phyloP scores from a whole-genome alignment of 208 protist species.

The Phytomonas serpens region DNA sequence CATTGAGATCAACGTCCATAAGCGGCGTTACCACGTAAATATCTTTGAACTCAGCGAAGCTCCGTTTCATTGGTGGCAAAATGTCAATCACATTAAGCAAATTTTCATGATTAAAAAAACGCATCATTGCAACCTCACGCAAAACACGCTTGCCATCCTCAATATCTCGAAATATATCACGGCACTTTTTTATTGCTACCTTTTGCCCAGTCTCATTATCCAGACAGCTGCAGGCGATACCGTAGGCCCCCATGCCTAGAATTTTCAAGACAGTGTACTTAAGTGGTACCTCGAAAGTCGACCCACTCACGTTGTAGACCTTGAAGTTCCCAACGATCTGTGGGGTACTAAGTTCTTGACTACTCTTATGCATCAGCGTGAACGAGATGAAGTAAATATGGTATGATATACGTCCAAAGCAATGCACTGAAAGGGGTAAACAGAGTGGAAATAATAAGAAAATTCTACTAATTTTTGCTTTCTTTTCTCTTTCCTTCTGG shows the following conservation, averaged over 20 bases:
- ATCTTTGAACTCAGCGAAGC: slow-evolving; percentile 90
- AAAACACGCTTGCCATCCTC: slow-evolving; percentile 91
- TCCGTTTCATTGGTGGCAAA: slow-evolving; percentile 71
- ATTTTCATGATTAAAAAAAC: slow-evolving; percentile 91
- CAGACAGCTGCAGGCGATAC: slow-evolving; percentile 91
- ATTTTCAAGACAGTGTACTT: slow-evolving; percentile 82
- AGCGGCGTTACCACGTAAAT: slow-evolving; percentile 97
- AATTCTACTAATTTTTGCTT: neutral
- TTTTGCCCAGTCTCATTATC: slow-evolving; percentile 74
- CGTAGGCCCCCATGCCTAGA: slow-evolving; percentile 95
- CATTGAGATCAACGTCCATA: slow-evolving; percentile 96
- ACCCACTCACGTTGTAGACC: slow-evolving; percentile 79
- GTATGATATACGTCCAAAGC: neutral
- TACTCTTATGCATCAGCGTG: slow-evolving; percentile 72
- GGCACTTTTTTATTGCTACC: slow-evolving; percentile 88
- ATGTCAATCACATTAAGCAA: slow-evolving; percentile 92
- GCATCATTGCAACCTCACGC: slow-evolving; percentile 90
- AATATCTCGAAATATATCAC: slow-evolving; percentile 78
- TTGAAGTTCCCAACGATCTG: slow-evolving; percentile 82
- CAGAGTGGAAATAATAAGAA: neutral
- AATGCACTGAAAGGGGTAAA: neutral
- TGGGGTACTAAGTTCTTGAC: slow-evolving; percentile 69
- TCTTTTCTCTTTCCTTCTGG: neutral
- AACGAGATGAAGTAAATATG: neutral
- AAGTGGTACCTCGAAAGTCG: slow-evolving; percentile 68